These are phyloP conservation scores for Fusarium miscanthi DNA, from an alignment of 2,329 filamentous ascomycete genomes.

Conservation along the genomic window DNA sequence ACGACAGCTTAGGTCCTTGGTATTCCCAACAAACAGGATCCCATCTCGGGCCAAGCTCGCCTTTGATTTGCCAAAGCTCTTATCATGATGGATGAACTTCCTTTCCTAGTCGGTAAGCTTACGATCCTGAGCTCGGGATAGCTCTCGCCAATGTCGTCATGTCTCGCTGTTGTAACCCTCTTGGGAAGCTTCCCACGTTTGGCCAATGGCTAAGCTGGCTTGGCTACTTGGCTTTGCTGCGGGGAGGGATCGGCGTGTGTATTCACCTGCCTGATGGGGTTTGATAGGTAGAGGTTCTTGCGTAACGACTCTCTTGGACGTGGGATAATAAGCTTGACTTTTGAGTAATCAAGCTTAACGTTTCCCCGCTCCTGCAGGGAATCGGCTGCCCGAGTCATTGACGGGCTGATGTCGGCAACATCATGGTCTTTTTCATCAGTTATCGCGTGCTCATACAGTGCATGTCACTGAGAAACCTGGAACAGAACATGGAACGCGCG, in stretches of 20 bases:
- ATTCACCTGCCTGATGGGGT: constrained; percentile 31
- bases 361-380: constrained; percentile 3
- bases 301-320: constrained; percentile 8
- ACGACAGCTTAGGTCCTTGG: neutral
- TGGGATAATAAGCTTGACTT: constrained; percentile 14
- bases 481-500: neutral
- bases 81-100: constrained; percentile 23
- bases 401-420: neutral
- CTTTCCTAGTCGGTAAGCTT: constrained; percentile 33
- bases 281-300: constrained; percentile 24
- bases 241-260: constrained; percentile 15
- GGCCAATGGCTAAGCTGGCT: constrained; percentile 9
- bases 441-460: neutral
- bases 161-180: constrained; percentile 20
- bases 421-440: neutral
- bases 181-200: constrained; percentile 24
- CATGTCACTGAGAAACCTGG: neutral
- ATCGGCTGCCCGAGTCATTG: neutral
- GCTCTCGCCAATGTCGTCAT: constrained; percentile 37
- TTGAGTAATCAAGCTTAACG: constrained; percentile 14
- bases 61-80: constrained; percentile 22
- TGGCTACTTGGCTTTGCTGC: constrained; percentile 25
- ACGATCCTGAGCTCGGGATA: constrained; percentile 28
- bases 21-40: constrained; percentile 19
- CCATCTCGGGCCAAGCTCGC: neutral